phyloP scores from a whole-genome alignment of 805 yeast genomes.

The Priceomyces castillae region DNA sequence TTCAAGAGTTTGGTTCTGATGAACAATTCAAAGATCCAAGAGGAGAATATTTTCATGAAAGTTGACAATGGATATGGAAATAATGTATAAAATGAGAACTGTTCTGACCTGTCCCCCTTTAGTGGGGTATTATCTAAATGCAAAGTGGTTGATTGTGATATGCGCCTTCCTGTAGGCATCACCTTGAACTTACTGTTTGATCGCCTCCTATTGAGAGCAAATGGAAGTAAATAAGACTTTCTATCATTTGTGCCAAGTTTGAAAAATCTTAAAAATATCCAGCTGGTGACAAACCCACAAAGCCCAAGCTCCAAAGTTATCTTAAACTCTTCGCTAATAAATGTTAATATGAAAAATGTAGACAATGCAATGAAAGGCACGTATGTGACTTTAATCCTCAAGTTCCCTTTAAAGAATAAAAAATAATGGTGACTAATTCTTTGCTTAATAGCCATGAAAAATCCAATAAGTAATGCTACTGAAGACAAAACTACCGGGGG shows the following conservation, averaged over 20 bases:
- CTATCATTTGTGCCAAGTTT: constrained; percentile 43
- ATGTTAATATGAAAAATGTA: constrained; percentile 21
- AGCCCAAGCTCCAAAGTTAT: constrained; percentile 21
- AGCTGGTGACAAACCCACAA: constrained; percentile 35
- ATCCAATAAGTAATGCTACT: constrained; percentile 54
- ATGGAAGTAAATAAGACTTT: constrained; percentile 42
- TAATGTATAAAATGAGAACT: constrained; percentile 37
- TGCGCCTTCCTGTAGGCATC: constrained; percentile 1
- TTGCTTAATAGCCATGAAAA: constrained; percentile 64
- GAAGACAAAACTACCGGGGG: constrained; percentile 52
- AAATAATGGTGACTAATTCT: constrained; percentile 60
- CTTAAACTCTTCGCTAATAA: constrained; percentile 27
- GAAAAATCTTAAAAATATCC: constrained; percentile 39
- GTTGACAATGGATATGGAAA: constrained; percentile 40
- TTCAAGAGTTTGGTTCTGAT: constrained; percentile 22
- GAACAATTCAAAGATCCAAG: constrained; percentile 18
- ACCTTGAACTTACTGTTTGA: constrained; percentile 12
- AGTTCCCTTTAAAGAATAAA: constrained; percentile 43
- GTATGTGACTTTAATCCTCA: constrained; percentile 44
- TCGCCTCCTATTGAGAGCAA: constrained; percentile 18
- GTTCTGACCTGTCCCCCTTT: constrained; percentile 29
- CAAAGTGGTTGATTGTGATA: constrained; percentile 7
- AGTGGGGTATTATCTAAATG: constrained; percentile 17
- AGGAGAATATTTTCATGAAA: constrained; percentile 18
- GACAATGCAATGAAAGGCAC: constrained; percentile 33